These are phyloP conservation scores for Penicillium sp. DNA, from an alignment of 2,329 filamentous ascomycete genomes.

Conservation along the genomic window DNA sequence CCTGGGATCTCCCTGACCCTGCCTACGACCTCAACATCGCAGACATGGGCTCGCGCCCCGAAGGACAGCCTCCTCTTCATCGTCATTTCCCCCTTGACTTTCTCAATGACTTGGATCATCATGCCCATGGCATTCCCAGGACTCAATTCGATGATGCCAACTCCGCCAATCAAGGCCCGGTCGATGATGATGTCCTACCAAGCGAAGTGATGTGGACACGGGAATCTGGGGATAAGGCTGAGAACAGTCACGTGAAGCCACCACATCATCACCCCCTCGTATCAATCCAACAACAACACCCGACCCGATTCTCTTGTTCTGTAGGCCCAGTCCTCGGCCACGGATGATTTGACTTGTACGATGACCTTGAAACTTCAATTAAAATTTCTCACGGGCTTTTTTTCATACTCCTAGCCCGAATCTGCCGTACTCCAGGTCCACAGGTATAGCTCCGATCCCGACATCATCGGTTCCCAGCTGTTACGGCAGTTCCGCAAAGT, in stretches of 20 bases:
- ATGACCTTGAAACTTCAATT: slow-evolving; percentile 26
- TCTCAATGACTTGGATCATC: too few species aligned
- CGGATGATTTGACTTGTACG: slow-evolving; percentile 27
- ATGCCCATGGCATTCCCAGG: too few species aligned
- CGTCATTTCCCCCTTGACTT: too few species aligned
- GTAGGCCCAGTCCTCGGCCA: slow-evolving; percentile 16
- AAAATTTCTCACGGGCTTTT: slow-evolving; percentile 22
- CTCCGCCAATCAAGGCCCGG: too few species aligned
- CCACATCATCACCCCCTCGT: slow-evolving; percentile 21
- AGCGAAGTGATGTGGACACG: too few species aligned
- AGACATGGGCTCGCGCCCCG: too few species aligned
- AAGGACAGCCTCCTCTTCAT: too few species aligned
- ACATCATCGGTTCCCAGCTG: slow-evolving; percentile 17
- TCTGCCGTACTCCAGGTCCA: slow-evolving; percentile 20
- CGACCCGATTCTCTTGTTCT: slow-evolving; percentile 15
- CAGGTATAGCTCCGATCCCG: slow-evolving; percentile 26
- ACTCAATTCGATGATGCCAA: too few species aligned
- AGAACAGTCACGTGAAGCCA: slow-evolving; percentile 19
- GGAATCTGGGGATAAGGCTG: slow-evolving; percentile 19
- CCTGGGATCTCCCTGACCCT: too few species aligned
- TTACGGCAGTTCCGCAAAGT: slow-evolving; percentile 1
- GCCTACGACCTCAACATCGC: too few species aligned
- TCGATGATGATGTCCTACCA: background rate
- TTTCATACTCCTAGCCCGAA: slow-evolving; percentile 21
- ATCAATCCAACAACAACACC: slow-evolving; percentile 24